These are phyloP conservation scores for Teratosphaeria gauchensis DNA, from an alignment of 2,329 filamentous ascomycete genomes.

Conservation along the genomic window DNA sequence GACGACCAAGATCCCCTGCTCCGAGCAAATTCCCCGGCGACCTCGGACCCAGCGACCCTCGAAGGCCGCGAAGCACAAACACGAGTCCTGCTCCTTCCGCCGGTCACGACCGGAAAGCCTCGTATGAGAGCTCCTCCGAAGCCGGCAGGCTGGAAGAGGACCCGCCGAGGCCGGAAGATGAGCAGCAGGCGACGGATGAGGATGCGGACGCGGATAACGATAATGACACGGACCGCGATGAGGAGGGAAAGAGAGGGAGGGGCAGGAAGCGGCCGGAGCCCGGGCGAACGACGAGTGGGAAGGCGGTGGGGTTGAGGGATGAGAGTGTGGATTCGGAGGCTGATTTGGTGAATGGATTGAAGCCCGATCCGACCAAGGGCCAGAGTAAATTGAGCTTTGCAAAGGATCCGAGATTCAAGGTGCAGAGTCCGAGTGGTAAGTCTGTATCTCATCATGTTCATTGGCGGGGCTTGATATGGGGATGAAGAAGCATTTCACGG, in stretches of 20 bases:
- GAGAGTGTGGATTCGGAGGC: constrained; percentile 21
- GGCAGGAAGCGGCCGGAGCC: constrained; percentile 25
- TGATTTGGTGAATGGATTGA: constrained; percentile 7
- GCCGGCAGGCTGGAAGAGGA: constrained; percentile 19
- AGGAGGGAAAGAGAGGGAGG: constrained; percentile 19
- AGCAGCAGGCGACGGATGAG: constrained; percentile 19
- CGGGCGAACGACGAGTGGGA: constrained; percentile 24
- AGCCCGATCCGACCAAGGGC: constrained; percentile 27
- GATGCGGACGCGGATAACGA: constrained; percentile 23
- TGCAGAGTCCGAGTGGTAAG: constrained; percentile 5
- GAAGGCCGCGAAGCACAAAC: constrained; percentile 14
- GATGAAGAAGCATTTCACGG: too few relatives aligned
- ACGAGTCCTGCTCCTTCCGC: constrained; percentile 18
- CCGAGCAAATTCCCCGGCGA: constrained; percentile 20
- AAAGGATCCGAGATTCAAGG: constrained; percentile 18
- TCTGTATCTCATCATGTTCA: neutral
- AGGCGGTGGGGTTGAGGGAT: constrained; percentile 21
- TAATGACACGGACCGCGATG: constrained; percentile 26
- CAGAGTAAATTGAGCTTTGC: constrained; percentile 21
- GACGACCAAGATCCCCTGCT: constrained; percentile 23
- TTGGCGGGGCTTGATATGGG: too few relatives aligned
- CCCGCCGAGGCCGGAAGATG: constrained; percentile 7
- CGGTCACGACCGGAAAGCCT: constrained; percentile 4
- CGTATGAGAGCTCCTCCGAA: constrained; percentile 10
- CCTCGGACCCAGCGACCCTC: constrained; percentile 23